Evolutionary conservation across 768 basidiomycete genomes (phyloP).

Genomic region (Tulasnella sp.): DNA sequence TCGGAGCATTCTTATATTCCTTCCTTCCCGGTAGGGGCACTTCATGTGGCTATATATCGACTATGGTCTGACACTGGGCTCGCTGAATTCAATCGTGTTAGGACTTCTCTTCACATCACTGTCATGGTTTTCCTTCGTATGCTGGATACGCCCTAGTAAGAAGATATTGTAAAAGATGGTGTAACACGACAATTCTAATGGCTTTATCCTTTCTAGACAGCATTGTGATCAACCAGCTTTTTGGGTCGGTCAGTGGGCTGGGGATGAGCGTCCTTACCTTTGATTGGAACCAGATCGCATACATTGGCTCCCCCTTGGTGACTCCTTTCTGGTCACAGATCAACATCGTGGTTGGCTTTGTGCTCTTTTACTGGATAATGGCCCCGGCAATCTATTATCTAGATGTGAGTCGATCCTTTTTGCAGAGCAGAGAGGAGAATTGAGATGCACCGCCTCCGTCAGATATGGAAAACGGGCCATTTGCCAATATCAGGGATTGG

Average conservation of each 20-base stretch:
- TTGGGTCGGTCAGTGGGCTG: constrained; percentile 70
- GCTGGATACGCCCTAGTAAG: constrained; percentile 56
- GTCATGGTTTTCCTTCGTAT: constrained; percentile 79
- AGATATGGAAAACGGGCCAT: constrained; percentile 32
- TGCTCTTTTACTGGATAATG: constrained; percentile 86
- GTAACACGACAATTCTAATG: not conserved
- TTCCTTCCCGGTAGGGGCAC: constrained; percentile 94
- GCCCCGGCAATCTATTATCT: constrained; percentile 88
- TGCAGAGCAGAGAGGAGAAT: not conserved
- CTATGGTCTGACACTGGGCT: too few relatives aligned
- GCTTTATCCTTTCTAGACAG: constrained; percentile 34
- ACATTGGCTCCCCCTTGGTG: constrained; percentile 59
- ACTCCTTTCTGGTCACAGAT: constrained; percentile 97
- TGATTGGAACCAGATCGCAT: constrained; percentile 78
- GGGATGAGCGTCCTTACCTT: constrained; percentile 89
- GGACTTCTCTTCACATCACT: constrained; percentile 89
- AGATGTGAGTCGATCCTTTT: constrained; percentile 48
- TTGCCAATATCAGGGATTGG: constrained; percentile 31
- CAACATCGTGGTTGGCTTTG: constrained; percentile 77
- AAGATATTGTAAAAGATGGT: not conserved
- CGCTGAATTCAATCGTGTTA: constrained; percentile 21
- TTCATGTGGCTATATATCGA: too few relatives aligned
- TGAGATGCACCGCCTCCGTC: not conserved
- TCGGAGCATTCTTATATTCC: constrained; percentile 67
- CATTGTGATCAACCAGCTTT: constrained; percentile 81